Percentiles rank a stretch among this genome's conserved stretches.
Evolutionary conservation across 1,139 yeast genomes (phyloP).

Genomic region (Debaryomyces psychrophilus): DNA sequence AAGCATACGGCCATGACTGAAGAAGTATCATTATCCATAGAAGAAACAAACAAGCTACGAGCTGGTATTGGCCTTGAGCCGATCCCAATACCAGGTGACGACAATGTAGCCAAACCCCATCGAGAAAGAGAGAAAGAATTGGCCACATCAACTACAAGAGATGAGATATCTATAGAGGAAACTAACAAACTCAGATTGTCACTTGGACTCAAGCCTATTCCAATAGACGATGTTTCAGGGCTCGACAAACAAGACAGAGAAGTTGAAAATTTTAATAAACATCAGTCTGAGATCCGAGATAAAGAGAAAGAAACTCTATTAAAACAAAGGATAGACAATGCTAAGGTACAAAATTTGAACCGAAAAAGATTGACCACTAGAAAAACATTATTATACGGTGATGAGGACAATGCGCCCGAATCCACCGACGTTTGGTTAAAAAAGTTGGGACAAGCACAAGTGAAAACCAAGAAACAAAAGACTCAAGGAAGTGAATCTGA

Average conservation of each 20-base stretch:
- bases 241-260: slow-evolving; percentile 7
- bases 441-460: slow-evolving; percentile 12
- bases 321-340: slow-evolving; percentile 20
- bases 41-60: slow-evolving; percentile 43
- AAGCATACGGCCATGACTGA: slow-evolving; percentile 18
- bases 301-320: slow-evolving; percentile 16
- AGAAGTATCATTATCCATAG: slow-evolving; percentile 38
- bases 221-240: slow-evolving; percentile 14
- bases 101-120: neutral
- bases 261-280: slow-evolving; percentile 22
- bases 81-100: slow-evolving; percentile 21
- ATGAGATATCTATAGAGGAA: slow-evolving; percentile 49
- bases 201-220: slow-evolving; percentile 53
- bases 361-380: slow-evolving; percentile 22
- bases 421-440: slow-evolving; percentile 30
- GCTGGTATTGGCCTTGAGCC: slow-evolving; percentile 34
- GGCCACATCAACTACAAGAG: neutral
- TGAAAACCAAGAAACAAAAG: slow-evolving; percentile 12
- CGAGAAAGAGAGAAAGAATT: neutral
- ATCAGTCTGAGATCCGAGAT: slow-evolving; percentile 13
- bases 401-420: slow-evolving; percentile 27
- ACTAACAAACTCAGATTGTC: slow-evolving; percentile 54
- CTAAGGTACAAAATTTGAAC: slow-evolving; percentile 24
- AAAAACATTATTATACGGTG: slow-evolving; percentile 22
- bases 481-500: neutral